Evolutionary conservation across 1,139 yeast species (phyloP), one percentile per base, ranked within the genome.

Genomic region (Blastobotrys persicus): DNA sequence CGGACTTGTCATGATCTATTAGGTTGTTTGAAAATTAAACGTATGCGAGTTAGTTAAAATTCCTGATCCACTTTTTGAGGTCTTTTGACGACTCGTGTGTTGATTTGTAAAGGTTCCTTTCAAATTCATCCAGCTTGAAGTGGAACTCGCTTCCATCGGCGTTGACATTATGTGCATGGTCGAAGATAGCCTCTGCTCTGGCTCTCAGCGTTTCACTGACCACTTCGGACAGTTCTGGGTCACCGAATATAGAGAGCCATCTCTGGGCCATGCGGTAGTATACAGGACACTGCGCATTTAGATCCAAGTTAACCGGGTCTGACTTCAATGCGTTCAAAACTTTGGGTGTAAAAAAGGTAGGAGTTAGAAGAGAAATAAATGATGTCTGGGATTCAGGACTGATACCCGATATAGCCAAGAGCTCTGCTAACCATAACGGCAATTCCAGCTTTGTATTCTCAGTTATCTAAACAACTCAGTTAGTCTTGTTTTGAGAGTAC

Each of bases 401-500:
- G 14, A 63, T 59, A 6, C 63, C 65, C 34, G 59, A 61, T 6
- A 59, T 65, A 4, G 95, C 96, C 39, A 92, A 69, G 3, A 86
- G 78, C 55, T 82, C 83, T 0, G 96, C 95, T 43, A 92, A 69
- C 98, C 98, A 92, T 31, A 89, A 67, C 1, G 98, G 98, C 38
- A 92, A 73, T 52, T 87, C 94, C 3, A 88, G 64, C 60, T 82
- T 83, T 1, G 95, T 76, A 40, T 82, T 84, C 59, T 80, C 76
- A 49, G 73, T 71, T 14, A 87, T 76, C 55, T 81, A 41, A 11
- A 17, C 34, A 11, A 39, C 18, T 47, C 35, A 31, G 20, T 14
- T 33, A 20, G 37, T 31, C 32, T 13, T 11, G 4, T 13, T 9
- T 19, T 41, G n/a, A n/a, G n/a, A n/a, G n/a, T n/a, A n/a, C n/a